Conservation (phyloP, 305 asterid genomes). For the Solanum hybrid region DNA sequence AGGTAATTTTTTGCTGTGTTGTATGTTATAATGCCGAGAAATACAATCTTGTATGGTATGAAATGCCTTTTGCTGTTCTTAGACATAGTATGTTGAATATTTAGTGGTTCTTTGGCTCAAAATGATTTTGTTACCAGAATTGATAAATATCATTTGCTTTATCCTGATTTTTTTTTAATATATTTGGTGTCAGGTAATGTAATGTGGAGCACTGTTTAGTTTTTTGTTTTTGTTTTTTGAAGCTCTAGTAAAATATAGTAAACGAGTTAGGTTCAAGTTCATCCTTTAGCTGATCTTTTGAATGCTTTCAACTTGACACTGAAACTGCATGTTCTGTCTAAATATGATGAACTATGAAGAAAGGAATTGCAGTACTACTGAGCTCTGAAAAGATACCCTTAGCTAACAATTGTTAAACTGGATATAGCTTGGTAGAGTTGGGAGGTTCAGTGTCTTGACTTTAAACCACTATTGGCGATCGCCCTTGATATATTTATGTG, state of each 20-base stretch:
- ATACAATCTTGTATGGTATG: neutral
- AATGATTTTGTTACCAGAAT: neutral
- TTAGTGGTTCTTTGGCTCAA: neutral
- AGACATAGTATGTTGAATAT: neutral
- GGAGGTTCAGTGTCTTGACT: neutral
- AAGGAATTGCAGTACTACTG: neutral
- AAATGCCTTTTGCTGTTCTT: neutral
- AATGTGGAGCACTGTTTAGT: neutral
- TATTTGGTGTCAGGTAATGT: neutral
- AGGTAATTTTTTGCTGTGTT: conserved; percentile 33
- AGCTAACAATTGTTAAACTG: neutral
- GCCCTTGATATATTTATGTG: neutral
- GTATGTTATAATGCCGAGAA: neutral
- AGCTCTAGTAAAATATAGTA: neutral
- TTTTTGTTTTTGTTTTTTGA: neutral
- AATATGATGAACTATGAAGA: neutral
- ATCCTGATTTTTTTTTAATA: neutral
- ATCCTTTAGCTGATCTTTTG: neutral
- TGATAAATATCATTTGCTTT: neutral
- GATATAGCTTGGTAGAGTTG: neutral
- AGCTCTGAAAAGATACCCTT: neutral
- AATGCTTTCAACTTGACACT: neutral
- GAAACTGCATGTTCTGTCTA: neutral
- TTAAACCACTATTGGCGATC: neutral
- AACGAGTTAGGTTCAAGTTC: neutral